Evolutionary conservation across 225 moss, liverwort and hornwort species (phyloP).

Genomic region (Straminergon stramineum): DNA sequence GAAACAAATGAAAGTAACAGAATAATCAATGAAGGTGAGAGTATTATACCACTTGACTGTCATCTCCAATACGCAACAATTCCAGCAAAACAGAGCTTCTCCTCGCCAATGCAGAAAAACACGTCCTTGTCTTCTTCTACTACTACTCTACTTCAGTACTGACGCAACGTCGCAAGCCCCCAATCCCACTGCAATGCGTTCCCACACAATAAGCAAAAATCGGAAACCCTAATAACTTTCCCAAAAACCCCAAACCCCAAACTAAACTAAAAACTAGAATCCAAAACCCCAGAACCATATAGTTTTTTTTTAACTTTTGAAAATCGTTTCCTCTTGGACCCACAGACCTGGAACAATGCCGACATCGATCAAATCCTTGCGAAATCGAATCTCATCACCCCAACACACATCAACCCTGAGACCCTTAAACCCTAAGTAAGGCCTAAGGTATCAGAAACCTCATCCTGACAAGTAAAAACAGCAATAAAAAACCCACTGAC

Average conservation of each 20-base stretch:
- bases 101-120: background rate
- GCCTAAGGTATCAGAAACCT: background rate
- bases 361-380: background rate
- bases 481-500: background rate
- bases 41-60: slow-evolving; percentile 31
- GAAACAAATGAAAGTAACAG: background rate
- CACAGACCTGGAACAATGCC: background rate
- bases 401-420: background rate
- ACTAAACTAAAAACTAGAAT: no score
- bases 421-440: background rate
- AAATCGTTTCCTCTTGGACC: background rate
- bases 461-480: background rate
- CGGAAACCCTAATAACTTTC: background rate
- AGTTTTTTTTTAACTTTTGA: no score
- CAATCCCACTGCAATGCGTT: background rate
- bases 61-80: slow-evolving; percentile 12
- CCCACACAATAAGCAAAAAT: background rate
- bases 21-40: background rate
- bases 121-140: background rate
- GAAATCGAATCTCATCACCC: background rate
- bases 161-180: background rate
- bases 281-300: background rate
- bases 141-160: background rate
- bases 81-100: background rate
- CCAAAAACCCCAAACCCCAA: background rate